Evolutionary conservation across 257 asterid genomes (phyloP), one percentile per base, ranked within the genome.

Genomic region (Solanum megistacrolobum): DNA sequence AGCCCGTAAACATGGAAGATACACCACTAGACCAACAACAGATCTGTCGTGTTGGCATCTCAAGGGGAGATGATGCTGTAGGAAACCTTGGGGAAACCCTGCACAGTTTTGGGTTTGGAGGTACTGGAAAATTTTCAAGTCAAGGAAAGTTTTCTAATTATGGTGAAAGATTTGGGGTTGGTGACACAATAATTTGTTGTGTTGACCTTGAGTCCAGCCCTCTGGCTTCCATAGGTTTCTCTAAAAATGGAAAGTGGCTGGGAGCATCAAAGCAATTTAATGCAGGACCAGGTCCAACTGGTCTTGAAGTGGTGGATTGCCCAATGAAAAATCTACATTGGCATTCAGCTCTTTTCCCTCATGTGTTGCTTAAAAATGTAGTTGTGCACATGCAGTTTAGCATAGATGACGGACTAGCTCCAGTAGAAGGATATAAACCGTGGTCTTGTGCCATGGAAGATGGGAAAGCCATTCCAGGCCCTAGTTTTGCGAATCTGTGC

Each of bases 341-440:
- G 93, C 89, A 88, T 81, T 93, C 92, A 3, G 94, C 95, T 46
- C 55, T 93, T 84, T 94, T 91, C 88, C 98, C 98, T 39, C 98
- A 94, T 83, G 87, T 94, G 88, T 87, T 93, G 86, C 89, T 93
- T 87, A 94, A 93, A 90, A 94, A 94, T 87, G 93, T 93, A 32
- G 75, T 87, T 27, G 94, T 93, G 62, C 91, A 87, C 86, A 86
- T 94, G 89, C 94, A 94, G 90, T 93, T 92, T 84, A 89, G 91
- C 78, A 62, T 79, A 82, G 92, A 89, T 74, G 94, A 93, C 83
- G 98, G 98, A 85, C 83, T 92, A 31, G 87, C 89, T 62, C 92
- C 92, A 2, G 89, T 48, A 83, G 91, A 91, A 89, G 98, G 94
- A 72, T 92, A 91, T 87, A 88, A 83, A 86, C 95, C 96, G 34